These are phyloP conservation scores for Vinca minor DNA, from an alignment of 257 asterid genomes.

Conservation along the genomic window DNA sequence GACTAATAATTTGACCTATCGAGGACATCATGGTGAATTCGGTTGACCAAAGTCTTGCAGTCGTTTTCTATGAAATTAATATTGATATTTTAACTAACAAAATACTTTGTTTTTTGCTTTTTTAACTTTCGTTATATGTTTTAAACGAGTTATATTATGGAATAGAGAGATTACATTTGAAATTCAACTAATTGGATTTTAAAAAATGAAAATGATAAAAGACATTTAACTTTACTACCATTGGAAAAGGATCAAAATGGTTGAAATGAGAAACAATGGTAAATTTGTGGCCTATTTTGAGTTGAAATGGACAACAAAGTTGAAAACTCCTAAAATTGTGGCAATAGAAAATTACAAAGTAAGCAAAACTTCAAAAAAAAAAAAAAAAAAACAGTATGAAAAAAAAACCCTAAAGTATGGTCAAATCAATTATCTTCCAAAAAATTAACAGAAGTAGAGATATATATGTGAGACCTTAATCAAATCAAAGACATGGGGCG, in stretches of 20 bases:
- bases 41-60: too few relatives aligned
- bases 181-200: not conserved
- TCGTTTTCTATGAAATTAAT: not conserved
- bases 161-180: too few relatives aligned
- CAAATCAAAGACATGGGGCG: not conserved
- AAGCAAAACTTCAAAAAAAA: not conserved
- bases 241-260: conserved; percentile 4
- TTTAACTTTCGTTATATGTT: too few relatives aligned
- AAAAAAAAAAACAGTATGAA: not conserved
- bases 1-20: too few relatives aligned
- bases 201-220: not conserved
- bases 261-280: conserved; percentile 4
- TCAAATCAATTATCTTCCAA: too few relatives aligned
- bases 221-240: not conserved
- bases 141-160: too few relatives aligned
- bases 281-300: not conserved
- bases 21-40: too few relatives aligned
- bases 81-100: too few relatives aligned
- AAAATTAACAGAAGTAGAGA: not conserved
- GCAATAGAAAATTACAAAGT: too few relatives aligned
- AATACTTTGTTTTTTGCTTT: too few relatives aligned
- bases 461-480: not conserved
- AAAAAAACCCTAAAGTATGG: too few relatives aligned
- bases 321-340: too few relatives aligned
- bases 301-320: not conserved